Percentiles rank a stretch among this genome's conserved stretches.
These are phyloP conservation scores for Lactarius hatsudake DNA, from an alignment of 768 basidiomycete species.

Conservation along the genomic window DNA sequence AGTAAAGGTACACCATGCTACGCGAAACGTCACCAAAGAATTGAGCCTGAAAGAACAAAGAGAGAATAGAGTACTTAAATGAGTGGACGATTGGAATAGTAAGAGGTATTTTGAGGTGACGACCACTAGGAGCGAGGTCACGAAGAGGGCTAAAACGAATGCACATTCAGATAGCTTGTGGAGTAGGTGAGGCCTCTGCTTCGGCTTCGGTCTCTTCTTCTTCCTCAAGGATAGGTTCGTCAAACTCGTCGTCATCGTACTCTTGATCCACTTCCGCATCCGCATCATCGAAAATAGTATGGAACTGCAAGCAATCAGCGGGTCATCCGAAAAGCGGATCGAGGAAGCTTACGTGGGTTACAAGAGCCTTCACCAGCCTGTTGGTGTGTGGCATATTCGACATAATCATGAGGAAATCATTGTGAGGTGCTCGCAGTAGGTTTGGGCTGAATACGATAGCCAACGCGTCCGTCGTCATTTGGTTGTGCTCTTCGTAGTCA, in stretches of 20 bases:
- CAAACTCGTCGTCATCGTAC: slow-evolving; percentile 63
- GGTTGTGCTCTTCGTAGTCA: slow-evolving; percentile 83
- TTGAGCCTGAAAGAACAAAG: slow-evolving; percentile 10
- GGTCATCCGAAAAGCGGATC: slow-evolving; percentile 1
- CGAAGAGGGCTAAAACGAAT: background rate
- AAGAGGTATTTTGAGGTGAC: slow-evolving; percentile 3
- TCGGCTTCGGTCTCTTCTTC: slow-evolving; percentile 45
- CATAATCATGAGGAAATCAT: slow-evolving; percentile 73
- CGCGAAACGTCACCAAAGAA: slow-evolving; percentile 2
- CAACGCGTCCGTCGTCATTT: slow-evolving; percentile 84
- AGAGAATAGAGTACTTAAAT: slow-evolving; percentile 2
- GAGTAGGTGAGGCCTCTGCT: background rate
- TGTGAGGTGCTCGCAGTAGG: slow-evolving; percentile 70
- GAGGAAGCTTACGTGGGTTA: slow-evolving; percentile 69
- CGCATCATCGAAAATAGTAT: slow-evolving; percentile 66
- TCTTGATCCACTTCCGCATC: slow-evolving; percentile 45
- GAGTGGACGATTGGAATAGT: slow-evolving; percentile 2
- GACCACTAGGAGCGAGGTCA: background rate
- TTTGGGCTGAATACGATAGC: slow-evolving; percentile 87
- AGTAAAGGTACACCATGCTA: slow-evolving; percentile 24
- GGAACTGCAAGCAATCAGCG: slow-evolving; percentile 43
- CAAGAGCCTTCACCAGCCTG: slow-evolving; percentile 45
- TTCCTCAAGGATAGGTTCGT: slow-evolving; percentile 65
- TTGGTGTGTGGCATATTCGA: slow-evolving; percentile 57
- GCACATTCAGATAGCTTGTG: slow-evolving; percentile 9